Base-by-base conservation (phyloP, 1,139 yeast species). In the Candida pseudoviswanathii region DNA sequence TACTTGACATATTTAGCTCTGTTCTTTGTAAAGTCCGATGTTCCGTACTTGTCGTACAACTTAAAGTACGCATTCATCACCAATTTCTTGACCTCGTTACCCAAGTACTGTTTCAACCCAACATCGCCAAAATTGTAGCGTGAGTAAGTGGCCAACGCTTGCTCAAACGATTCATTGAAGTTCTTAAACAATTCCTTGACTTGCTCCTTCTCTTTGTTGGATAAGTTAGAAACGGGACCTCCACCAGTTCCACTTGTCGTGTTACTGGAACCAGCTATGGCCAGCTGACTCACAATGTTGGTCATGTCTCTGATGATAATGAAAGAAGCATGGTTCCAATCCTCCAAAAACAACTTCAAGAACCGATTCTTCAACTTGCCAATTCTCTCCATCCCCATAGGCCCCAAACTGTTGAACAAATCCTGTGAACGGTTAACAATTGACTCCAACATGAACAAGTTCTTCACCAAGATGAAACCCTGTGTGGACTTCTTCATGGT, bases 91-190 rank as follows among this genome's bases (percentile, higher is more conserved):
- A 89, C 84, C 58, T 89, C 96, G 56, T 78, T 80, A 10, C 82
- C 75, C 58, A 89, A 71, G 52, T 75, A 80, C 48, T 78, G 78
- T 54, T 85, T 81, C 63, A 92, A 73, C 42, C 77, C 77, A 5
- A 82, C 78, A 62, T 91, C 96, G 9, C 85, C 79, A 43, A 90
- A 78, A 54, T 81, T 78, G 66, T 84, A 84, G 55, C 77, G 74
- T 61, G 83, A 84, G 64, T 89, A 85, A 51, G 80, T 79, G 45
- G 78, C 75, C 25, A 87, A 76, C 42, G 94, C 80, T 46, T 81
- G 86, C 53, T 90, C 97, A 62, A 90, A 88, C 47, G 92, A 89
- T 30, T 84, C 83, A 60, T 94, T 92, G 70, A 94, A 92, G 50
- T 75, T 81, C 57, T 80, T 81, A 72, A 91, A 92, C 61, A 89